Conservation (phyloP, 2,329 filamentous ascomycete genomes). For the Fusarium napiforme region DNA sequence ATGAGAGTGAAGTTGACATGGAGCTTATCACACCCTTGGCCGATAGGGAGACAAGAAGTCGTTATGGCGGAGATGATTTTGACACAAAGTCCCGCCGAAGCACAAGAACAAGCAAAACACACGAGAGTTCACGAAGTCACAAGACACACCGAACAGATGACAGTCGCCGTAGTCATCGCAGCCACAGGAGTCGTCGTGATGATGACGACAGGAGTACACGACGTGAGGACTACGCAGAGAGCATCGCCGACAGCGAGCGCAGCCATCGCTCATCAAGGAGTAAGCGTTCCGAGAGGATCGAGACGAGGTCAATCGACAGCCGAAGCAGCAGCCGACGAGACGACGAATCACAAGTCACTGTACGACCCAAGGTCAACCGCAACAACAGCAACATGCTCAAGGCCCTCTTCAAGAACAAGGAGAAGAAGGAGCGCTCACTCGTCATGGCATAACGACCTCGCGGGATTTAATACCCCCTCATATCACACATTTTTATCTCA, state of each 20-base stretch:
- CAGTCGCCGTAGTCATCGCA: slow-evolving; percentile 44
- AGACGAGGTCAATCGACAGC: slow-evolving; percentile 52
- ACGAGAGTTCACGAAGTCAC: slow-evolving; percentile 45
- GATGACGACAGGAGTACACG: slow-evolving; percentile 38
- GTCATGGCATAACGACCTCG: slow-evolving; percentile 43
- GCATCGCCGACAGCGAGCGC: slow-evolving; percentile 53
- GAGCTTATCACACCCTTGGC: slow-evolving; percentile 69
- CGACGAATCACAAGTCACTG: slow-evolving; percentile 49
- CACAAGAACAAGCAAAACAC: slow-evolving; percentile 47
- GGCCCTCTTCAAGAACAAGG: slow-evolving; percentile 67
- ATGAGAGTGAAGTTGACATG: slow-evolving; percentile 61
- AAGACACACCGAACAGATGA: slow-evolving; percentile 46
- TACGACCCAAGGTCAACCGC: slow-evolving; percentile 61
- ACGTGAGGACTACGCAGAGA: slow-evolving; percentile 45
- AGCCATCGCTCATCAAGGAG: slow-evolving; percentile 48
- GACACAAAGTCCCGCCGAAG: slow-evolving; percentile 53
- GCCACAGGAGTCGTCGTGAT: slow-evolving; percentile 39
- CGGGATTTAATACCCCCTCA: background rate
- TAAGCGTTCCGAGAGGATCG: slow-evolving; percentile 48
- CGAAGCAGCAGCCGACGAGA: slow-evolving; percentile 47
- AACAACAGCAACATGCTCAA: slow-evolving; percentile 66
- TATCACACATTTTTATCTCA: background rate
- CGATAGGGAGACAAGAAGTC: slow-evolving; percentile 56
- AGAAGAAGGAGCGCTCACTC: slow-evolving; percentile 53
- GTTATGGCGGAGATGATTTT: slow-evolving; percentile 51